Evolutionary conservation across 2,329 filamentous ascomycete species (phyloP), one percentile per base, ranked within the genome.

Genomic region (Dothistroma pini): DNA sequence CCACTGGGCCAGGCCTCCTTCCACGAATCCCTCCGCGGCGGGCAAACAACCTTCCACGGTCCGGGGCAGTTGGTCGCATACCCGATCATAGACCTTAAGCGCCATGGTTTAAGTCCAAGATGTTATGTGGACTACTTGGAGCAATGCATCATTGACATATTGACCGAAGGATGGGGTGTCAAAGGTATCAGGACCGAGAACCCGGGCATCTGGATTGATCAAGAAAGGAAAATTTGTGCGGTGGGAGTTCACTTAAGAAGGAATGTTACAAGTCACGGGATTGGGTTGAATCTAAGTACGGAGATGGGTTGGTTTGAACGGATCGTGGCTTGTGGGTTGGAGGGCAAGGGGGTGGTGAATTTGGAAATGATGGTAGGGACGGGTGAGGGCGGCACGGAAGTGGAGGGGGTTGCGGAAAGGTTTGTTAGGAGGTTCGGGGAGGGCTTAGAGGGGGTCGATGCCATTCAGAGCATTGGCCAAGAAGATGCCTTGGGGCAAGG

Each of bases 21-120:
- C 68, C 76, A 85, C 49, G 82, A 87, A 69, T 89, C 90, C 14
- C 83, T 86, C n/a, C 87, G 95, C 58, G 95, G 95, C 63, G 95
- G 95, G 0, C 86, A 96, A 66, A 93, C 91, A 0, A 97, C 95
- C 2, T 97, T 96, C 78, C 95, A 99, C 74, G 95, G 93, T 0
- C 95, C 93, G 0, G 93, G 93, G 0, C 95, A 99, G 75, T 78
- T 96, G 54, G 90, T 97, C 38, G 86, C 93, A n/a, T 99, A 96
- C 80, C 91, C 93, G 2, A 85, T 97, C 55, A 75, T 96, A n/a
- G 91, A 96, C 74, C 82, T 97, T 59, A 85, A 85, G 58, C 81
- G 84, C 11, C 84, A 91, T 66, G 77, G 78, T 0, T 79, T 95
- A 21, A 87, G 84, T 4, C 88, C 95, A 12, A 81, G 90, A 19